A percentile compares a stretch with the other conserved stretches of the same genome.
Evolutionary conservation across 2,329 filamentous ascomycete genomes (phyloP).

Genomic region (Pseudogymnoascus sp.): DNA sequence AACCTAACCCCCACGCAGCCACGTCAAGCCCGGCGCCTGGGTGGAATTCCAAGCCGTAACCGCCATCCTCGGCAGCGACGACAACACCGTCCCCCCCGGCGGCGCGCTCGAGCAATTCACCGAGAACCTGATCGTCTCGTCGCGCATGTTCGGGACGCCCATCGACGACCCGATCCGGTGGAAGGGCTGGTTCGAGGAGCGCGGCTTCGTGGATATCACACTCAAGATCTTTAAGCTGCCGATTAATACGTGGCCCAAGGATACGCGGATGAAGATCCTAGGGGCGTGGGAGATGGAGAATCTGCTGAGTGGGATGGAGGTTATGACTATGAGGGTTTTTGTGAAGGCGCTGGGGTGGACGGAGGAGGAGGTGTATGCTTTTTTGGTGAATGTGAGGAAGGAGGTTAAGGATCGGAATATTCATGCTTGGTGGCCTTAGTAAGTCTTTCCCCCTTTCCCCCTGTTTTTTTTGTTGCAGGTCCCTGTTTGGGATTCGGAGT

Average conservation of each 20-base stretch:
- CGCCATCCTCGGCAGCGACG: constrained; percentile 5
- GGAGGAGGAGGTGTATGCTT: constrained; percentile 29
- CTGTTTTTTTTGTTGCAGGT: too few species aligned
- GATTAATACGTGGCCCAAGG: constrained; percentile 11
- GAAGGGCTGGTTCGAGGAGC: background rate
- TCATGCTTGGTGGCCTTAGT: constrained; percentile 12
- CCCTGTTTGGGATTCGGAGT: background rate
- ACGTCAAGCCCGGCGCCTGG: constrained; percentile 23
- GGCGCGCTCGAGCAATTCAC: background rate
- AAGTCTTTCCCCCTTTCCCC: background rate
- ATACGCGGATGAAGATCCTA: constrained; percentile 11
- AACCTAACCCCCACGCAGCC: constrained; percentile 10
- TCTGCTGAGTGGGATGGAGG: constrained; percentile 28
- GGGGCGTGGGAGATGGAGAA: constrained; percentile 16
- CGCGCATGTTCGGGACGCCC: background rate
- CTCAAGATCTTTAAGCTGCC: constrained; percentile 23
- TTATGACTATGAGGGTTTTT: constrained; percentile 31
- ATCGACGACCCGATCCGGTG: background rate
- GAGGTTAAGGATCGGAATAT: constrained; percentile 27
- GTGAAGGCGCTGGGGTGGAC: constrained; percentile 31
- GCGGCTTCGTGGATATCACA: background rate
- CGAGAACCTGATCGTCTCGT: background rate
- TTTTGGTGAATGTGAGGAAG: constrained; percentile 29
- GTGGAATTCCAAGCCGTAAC: constrained; percentile 27
- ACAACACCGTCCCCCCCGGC: background rate